Evolutionary conservation across 371 early-diverging fungal species (phyloP), one percentile per base, ranked within the genome.

Genomic region (Syncephalastrum contaminatum): DNA sequence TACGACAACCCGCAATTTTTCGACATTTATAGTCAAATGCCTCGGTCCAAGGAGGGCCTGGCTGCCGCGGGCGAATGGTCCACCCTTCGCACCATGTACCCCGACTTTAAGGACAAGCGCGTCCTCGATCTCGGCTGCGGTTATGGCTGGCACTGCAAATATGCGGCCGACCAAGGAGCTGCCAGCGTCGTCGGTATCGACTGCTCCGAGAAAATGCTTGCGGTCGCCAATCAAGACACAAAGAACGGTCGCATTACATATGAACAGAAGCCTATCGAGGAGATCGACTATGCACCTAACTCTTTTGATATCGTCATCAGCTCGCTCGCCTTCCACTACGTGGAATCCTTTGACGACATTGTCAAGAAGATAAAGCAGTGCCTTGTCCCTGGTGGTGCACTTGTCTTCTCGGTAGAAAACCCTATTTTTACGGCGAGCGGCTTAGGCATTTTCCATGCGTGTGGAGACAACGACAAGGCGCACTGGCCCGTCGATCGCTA

Each of bases 401-500:
- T 64, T n/a, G 56, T 64, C 0, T 60, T 64, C 19, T 59, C 63
- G 4, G 64, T 64, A 6, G 64, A 64, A 36, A 62, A 64, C 18
- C 64, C 64, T 4, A 25, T 64, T 2, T 64, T 64, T 36, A 64
- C 64, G 2, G 60, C 64, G 18, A 45, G 55, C 15, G 64, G 64
- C 15, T 51, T 56, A 2, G 60, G 60, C 4, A 41, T 45, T 43
- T 60, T 47, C n/a, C 51, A 59, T 51, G 2, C 36, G 10, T 30
- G 36, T 12, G 36, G 36, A 10, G 40, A 44, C 14, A 20, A 59
- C 6, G 64, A 60, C 13, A 36, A 60, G 14, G 43, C 51, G 0
- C 53, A 60, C 43, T 64, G 64, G 64, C 64, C 64, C 10, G 56
- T 64, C 19, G 64, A 64, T 48, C 36, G 21, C n/a, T 64, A 64